phyloP scores from a whole-genome alignment of 768 basidiomycete genomes.

The Lactifluus volemus region DNA sequence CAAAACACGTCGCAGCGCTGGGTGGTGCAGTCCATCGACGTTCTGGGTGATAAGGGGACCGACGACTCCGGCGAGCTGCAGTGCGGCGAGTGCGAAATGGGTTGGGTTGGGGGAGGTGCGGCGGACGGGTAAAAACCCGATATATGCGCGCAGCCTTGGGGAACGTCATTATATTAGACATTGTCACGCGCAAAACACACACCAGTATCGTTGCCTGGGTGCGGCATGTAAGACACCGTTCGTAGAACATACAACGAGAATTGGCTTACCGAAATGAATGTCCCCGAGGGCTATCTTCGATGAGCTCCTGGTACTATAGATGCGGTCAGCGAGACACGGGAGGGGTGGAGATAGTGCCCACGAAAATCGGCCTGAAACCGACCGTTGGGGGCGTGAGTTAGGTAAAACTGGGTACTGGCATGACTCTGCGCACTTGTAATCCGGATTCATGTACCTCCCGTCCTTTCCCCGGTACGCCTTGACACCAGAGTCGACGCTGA shows the following conservation, averaged over 20 bases:
- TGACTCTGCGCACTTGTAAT: slow-evolving; percentile 55
- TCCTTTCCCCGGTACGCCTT: slow-evolving; percentile 85
- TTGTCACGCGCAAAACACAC: slow-evolving; percentile 18
- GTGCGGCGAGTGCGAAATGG: slow-evolving; percentile 78
- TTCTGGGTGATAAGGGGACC: slow-evolving; percentile 73
- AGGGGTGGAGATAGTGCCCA: neutral
- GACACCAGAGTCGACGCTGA: slow-evolving; percentile 93
- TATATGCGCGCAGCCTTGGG: slow-evolving; percentile 57
- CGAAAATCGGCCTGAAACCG: slow-evolving; percentile 23
- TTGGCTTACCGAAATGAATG: slow-evolving; percentile 54
- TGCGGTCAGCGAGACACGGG: slow-evolving; percentile 9
- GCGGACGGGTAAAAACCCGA: slow-evolving; percentile 85
- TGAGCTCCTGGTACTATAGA: slow-evolving; percentile 65
- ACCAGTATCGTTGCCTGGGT: slow-evolving; percentile 79
- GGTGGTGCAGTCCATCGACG: slow-evolving; percentile 92
- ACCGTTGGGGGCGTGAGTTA: neutral
- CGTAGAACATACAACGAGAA: neutral
- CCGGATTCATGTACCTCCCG: slow-evolving; percentile 84
- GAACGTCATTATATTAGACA: neutral
- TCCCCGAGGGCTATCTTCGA: slow-evolving; percentile 63
- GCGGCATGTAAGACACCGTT: neutral
- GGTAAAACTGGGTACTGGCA: neutral
- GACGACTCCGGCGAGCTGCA: slow-evolving; percentile 60
- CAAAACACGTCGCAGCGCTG: slow-evolving; percentile 49
- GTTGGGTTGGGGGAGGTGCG: slow-evolving; percentile 80